Conservation (phyloP, 805 yeast species). For the Zygosaccharomyces gambellarensis region DNA sequence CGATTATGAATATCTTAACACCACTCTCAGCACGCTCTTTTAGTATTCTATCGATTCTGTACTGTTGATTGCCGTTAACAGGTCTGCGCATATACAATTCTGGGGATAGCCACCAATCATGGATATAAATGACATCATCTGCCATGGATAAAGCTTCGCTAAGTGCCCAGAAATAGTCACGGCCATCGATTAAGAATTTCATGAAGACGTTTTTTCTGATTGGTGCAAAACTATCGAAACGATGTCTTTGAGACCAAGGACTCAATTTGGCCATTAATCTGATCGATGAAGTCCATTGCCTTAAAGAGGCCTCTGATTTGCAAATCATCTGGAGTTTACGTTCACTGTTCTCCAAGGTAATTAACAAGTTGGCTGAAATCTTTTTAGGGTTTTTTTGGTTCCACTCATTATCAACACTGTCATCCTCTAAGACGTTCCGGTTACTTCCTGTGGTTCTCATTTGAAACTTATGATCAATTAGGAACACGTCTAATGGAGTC, state of each 20-base stretch:
- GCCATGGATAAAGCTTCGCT: slow-evolving; percentile 92
- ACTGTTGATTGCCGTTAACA: slow-evolving; percentile 89
- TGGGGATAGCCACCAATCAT: slow-evolving; percentile 98
- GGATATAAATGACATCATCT: slow-evolving; percentile 85
- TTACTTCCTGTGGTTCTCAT: slow-evolving; percentile 43
- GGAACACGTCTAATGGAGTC: slow-evolving; percentile 82
- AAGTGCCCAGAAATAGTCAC: slow-evolving; percentile 96
- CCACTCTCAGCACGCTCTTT: slow-evolving; percentile 92
- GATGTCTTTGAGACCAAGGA: slow-evolving; percentile 64
- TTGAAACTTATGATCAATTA: slow-evolving; percentile 75
- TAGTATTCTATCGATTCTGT: slow-evolving; percentile 83
- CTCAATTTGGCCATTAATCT: slow-evolving; percentile 61
- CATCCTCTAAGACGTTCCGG: slow-evolving; percentile 24
- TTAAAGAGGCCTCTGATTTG: slow-evolving; percentile 57
- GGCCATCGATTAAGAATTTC: slow-evolving; percentile 94
- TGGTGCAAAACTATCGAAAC: slow-evolving; percentile 93
- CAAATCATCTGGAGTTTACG: slow-evolving; percentile 71
- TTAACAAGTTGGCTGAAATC: slow-evolving; percentile 51
- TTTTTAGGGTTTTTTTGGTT: slow-evolving; percentile 32
- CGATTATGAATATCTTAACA: slow-evolving; percentile 84
- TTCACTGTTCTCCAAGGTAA: slow-evolving; percentile 65
- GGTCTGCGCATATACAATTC: slow-evolving; percentile 91
- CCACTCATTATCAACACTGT: slow-evolving; percentile 25
- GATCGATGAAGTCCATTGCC: slow-evolving; percentile 72
- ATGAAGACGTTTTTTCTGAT: slow-evolving; percentile 79